These are phyloP conservation scores for Chenopodium suecicum DNA, from an alignment of 148 eudicot genomes.

Conservation along the genomic window DNA sequence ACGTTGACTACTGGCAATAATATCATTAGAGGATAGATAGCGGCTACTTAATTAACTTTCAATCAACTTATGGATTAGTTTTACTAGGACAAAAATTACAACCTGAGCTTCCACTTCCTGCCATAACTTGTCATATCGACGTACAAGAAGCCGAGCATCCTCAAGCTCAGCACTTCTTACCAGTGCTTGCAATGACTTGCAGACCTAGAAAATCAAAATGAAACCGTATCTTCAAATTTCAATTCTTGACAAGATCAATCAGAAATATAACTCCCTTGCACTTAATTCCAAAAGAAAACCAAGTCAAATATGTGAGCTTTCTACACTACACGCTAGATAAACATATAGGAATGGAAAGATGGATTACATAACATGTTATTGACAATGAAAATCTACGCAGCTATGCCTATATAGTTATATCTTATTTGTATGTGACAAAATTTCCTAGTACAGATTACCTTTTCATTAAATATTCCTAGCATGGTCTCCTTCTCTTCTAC, in stretches of 20 bases:
- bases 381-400: background rate
- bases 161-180: slow-evolving; percentile 74
- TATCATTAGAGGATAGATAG: background rate
- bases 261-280: background rate
- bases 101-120: slow-evolving; percentile 89
- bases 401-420: background rate
- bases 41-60: background rate
- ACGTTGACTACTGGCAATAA: background rate
- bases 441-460: slow-evolving; percentile 38
- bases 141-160: slow-evolving; percentile 82
- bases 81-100: slow-evolving; percentile 14
- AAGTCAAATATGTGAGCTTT: background rate
- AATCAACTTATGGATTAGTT: background rate
- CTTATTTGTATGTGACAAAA: background rate
- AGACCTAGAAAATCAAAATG: slow-evolving; percentile 42
- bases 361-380: background rate
- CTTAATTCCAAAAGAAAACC: background rate
- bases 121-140: slow-evolving; percentile 58
- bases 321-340: background rate
- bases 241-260: background rate
- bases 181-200: slow-evolving; percentile 55
- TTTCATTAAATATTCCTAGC: slow-evolving; percentile 48
- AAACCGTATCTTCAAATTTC: background rate
- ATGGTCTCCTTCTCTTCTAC: slow-evolving; percentile 62
- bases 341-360: background rate